phyloP scores from a whole-genome alignment of 2,329 filamentous ascomycete species.

The Akanthomyces uredinophilus region DNA sequence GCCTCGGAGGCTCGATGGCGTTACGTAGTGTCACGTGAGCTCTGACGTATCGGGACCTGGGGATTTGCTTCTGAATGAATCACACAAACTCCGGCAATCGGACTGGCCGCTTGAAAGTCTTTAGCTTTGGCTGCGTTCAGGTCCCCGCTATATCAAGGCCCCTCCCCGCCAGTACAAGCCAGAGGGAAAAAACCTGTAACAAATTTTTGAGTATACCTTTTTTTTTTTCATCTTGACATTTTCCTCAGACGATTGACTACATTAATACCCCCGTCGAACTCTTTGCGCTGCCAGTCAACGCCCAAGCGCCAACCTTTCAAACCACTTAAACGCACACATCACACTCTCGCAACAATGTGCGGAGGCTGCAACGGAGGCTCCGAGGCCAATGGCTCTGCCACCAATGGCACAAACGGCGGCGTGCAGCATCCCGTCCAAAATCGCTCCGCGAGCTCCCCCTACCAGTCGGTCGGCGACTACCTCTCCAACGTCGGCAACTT shows the following conservation, averaged over 20 bases:
- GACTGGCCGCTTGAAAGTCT: not conserved
- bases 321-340: not conserved
- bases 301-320: not conserved
- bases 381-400: not conserved
- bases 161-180: not conserved
- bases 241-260: not conserved
- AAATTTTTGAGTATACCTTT: not conserved
- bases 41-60: not conserved
- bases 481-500: slow-evolving; percentile 38
- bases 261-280: too few species aligned
- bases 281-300: not conserved
- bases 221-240: not conserved
- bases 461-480: slow-evolving; percentile 70
- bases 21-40: not conserved
- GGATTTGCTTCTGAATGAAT: not conserved
- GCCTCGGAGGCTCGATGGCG: not conserved
- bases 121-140: not conserved
- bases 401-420: not conserved
- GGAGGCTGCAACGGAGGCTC: not conserved
- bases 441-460: slow-evolving; percentile 34
- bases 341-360: not conserved
- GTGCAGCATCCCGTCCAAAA: not conserved
- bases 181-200: not conserved
- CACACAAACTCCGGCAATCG: not conserved
- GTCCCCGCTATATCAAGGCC: slow-evolving; percentile 1